Base-by-base conservation (phyloP, 257 asterid genomes). In the Eustoma russellianum region DNA sequence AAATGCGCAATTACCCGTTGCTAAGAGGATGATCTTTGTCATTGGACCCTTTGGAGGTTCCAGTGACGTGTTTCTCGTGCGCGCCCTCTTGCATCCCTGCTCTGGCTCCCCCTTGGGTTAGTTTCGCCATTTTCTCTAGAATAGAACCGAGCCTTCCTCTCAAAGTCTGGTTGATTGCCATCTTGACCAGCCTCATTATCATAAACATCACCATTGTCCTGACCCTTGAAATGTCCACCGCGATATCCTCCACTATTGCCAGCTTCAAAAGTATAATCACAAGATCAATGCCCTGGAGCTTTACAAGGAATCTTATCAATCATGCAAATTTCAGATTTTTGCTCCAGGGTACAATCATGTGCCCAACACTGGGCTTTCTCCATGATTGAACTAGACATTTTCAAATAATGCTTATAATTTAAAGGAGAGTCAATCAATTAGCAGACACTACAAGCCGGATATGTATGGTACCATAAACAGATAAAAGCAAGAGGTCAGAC, bases 231-330 rank as follows among this genome's bases (percentile, higher is more conserved):
- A 35, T 35, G 53, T 17, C 70, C 57, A 5, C 47, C 48, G 16
- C 63, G 68, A 15, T 13, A 53, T 19, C 63, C 28, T 15, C 66
- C 55, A 33, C 62, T 46, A 11, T 63, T 46, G 49, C 48, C 56
- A 28, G 69, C 90, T 80, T 67, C 68, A 13, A 30, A 45, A 52
- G 9, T 33, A 34, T 7, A 18, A 14, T 1, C 4, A 14, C 3
- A 33, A 0, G 24, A 17, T 50, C 41, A 2, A 12, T 24, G 30
- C 3, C 30, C 2, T 24, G 30, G 30, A 24, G 30, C 30, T 2
- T 24, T 24, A 24, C 30, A 24, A 2, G 30, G 3, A 24, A 24
- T 24, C 30, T 47, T 15, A 40, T 2, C 5, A 5, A 33, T 61
- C 9, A 19, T 41, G 30, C 5, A 5, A 19, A 0, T 5, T 5